A percentile compares a stretch with the other conserved stretches of the same genome.
Conservation (phyloP, 2,329 filamentous ascomycete genomes). For the Thermomyces lanuginosus region DNA sequence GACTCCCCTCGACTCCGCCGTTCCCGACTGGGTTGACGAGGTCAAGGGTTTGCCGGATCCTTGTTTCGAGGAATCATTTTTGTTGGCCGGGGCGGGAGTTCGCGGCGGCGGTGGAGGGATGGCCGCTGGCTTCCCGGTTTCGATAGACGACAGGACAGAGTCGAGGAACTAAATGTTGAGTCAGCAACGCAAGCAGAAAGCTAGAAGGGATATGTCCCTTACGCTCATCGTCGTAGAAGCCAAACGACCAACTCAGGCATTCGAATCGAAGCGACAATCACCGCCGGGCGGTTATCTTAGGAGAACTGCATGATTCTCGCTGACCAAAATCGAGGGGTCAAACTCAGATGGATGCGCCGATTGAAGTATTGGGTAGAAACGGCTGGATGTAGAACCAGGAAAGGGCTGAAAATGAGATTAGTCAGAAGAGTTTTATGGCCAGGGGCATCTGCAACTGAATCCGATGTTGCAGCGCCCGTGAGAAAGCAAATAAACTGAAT, state of each 20-base stretch:
- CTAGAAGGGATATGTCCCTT: constrained; percentile 8
- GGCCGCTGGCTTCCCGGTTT: constrained; percentile 23
- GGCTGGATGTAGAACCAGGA: no score
- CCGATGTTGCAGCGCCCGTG: no score
- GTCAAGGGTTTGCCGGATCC: constrained; percentile 8
- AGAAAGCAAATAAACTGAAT: no score
- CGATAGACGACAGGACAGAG: constrained; percentile 35
- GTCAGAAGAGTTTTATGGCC: no score
- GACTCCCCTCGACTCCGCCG: constrained; percentile 10
- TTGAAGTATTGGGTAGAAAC: no score
- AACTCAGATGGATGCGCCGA: no score
- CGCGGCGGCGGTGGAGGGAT: constrained; percentile 12
- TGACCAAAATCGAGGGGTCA: no score
- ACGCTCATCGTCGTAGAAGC: constrained; percentile 23
- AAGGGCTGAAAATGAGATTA: no score
- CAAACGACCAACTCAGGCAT: not conserved
- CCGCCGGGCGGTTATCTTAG: no score
- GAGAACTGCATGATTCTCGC: no score
- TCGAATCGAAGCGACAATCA: no score
- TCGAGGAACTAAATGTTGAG: constrained; percentile 30
- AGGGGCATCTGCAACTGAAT: no score
- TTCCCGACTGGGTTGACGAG: constrained; percentile 8
- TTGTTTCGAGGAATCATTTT: constrained; percentile 11
- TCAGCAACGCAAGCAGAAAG: constrained; percentile 9
- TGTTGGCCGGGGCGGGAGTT: constrained; percentile 11